These are phyloP conservation scores for Sporothrix globosa DNA, from an alignment of 2,329 filamentous ascomycete genomes.

Conservation along the genomic window DNA sequence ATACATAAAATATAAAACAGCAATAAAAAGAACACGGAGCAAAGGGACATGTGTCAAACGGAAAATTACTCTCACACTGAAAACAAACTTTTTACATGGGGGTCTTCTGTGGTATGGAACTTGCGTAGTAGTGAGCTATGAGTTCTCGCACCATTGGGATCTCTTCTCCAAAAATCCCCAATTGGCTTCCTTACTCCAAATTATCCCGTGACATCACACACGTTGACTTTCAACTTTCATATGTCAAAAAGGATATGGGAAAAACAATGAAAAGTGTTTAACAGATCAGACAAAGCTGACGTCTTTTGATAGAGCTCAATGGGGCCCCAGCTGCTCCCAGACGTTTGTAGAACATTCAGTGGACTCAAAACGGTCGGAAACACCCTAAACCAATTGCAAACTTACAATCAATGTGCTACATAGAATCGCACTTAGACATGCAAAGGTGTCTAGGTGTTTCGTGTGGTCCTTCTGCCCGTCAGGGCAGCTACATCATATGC, in stretches of 20 bases:
- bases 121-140: background rate
- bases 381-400: background rate
- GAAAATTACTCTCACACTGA: slow-evolving; percentile 6
- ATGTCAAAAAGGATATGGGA: background rate
- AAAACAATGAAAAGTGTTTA: background rate
- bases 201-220: slow-evolving; percentile 10
- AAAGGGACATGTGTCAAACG: background rate
- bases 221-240: background rate
- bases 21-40: background rate
- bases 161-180: slow-evolving; percentile 6
- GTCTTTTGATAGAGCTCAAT: background rate
- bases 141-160: background rate
- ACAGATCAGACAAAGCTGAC: background rate
- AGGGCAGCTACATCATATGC: background rate
- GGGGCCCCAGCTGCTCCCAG: background rate
- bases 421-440: background rate
- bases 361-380: slow-evolving; percentile 1
- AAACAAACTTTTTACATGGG: background rate
- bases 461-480: background rate
- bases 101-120: background rate
- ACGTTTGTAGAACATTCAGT: background rate
- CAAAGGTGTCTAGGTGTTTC: no score
- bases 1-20: background rate
- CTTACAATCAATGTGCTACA: background rate
- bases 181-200: slow-evolving; percentile 15